Evolutionary conservation across 2,329 filamentous ascomycete genomes (phyloP).

Genomic region (Claviceps maximensis): DNA sequence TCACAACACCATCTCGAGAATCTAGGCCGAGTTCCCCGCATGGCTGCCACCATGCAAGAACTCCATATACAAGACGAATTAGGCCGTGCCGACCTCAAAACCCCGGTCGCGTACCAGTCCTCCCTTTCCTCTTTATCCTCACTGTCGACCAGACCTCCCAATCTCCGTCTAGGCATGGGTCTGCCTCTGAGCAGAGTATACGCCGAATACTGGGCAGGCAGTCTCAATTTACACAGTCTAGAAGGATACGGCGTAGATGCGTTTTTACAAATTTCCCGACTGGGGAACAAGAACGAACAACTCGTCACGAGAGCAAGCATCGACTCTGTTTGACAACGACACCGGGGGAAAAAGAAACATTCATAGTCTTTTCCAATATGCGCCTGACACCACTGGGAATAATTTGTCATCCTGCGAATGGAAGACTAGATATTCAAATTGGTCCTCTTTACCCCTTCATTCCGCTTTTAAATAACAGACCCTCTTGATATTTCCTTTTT

Average conservation of each 20-base stretch:
- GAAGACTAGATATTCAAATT: not conserved
- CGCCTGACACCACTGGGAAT: too few species aligned
- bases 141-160: slow-evolving; percentile 70
- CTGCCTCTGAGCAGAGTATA: slow-evolving; percentile 89
- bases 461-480: not conserved
- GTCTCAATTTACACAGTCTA: slow-evolving; percentile 76
- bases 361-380: too few species aligned
- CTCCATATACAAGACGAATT: slow-evolving; percentile 40
- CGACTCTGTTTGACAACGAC: slow-evolving; percentile 61
- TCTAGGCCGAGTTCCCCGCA: slow-evolving; percentile 70
- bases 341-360: too few species aligned
- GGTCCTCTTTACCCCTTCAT: not conserved
- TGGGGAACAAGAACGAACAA: slow-evolving; percentile 97
- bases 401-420: too few species aligned
- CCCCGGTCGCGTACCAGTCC: slow-evolving; percentile 30
- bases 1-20: slow-evolving; percentile 70
- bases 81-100: slow-evolving; percentile 27
- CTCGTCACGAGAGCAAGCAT: slow-evolving; percentile 65
- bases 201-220: slow-evolving; percentile 96
- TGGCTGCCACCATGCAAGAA: slow-evolving; percentile 90
- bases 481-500: not conserved
- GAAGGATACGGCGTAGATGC: slow-evolving; percentile 95
- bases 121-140: slow-evolving; percentile 69
- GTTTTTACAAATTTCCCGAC: slow-evolving; percentile 88
- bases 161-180: slow-evolving; percentile 82